Evolutionary conservation across 2,329 filamentous ascomycete species (phyloP).

Genomic region (Hymenoscyphus occultus): DNA sequence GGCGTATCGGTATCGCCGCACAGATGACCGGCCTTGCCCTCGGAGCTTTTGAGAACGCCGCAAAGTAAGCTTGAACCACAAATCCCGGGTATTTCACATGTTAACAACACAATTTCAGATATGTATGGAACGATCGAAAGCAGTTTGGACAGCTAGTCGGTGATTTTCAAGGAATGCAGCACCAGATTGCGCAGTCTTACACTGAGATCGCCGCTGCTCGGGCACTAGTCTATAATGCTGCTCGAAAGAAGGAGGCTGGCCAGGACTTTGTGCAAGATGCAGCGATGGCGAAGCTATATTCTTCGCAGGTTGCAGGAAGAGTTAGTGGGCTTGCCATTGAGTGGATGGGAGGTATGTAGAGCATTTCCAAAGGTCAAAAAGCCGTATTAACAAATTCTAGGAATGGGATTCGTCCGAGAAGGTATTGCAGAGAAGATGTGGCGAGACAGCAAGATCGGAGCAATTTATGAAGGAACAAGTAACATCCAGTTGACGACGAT

Average conservation of each 20-base stretch:
- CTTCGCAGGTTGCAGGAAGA: conserved; percentile 85
- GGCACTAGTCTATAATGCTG: conserved; percentile 91
- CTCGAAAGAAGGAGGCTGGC: conserved; percentile 96
- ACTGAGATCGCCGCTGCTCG: conserved; percentile 89
- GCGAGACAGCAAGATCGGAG: conserved; percentile 96
- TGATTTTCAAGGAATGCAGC: conserved; percentile 99
- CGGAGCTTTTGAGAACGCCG: conserved; percentile 93
- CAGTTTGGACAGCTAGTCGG: conserved; percentile 93
- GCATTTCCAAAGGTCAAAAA: background rate
- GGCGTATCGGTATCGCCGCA: conserved; percentile 93
- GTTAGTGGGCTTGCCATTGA: conserved; percentile 86
- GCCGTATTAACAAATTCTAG: conserved; percentile 9
- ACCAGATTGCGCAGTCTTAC: conserved; percentile 95
- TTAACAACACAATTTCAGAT: conserved; percentile 45
- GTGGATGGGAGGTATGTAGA: conserved; percentile 81
- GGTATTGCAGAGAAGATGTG: conserved; percentile 97
- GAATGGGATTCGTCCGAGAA: conserved; percentile 94
- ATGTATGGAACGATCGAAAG: conserved; percentile 97
- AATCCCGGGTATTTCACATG: conserved; percentile 7
- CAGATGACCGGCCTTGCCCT: conserved; percentile 98
- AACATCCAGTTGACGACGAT: conserved; percentile 72
- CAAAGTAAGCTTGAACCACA: conserved; percentile 50
- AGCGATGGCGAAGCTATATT: conserved; percentile 96
- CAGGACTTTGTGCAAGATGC: conserved; percentile 94
- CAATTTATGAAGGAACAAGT: conserved; percentile 92